Evolutionary conservation across 2,329 filamentous ascomycete species (phyloP).

Genomic region (Cladosporium colombiae): DNA sequence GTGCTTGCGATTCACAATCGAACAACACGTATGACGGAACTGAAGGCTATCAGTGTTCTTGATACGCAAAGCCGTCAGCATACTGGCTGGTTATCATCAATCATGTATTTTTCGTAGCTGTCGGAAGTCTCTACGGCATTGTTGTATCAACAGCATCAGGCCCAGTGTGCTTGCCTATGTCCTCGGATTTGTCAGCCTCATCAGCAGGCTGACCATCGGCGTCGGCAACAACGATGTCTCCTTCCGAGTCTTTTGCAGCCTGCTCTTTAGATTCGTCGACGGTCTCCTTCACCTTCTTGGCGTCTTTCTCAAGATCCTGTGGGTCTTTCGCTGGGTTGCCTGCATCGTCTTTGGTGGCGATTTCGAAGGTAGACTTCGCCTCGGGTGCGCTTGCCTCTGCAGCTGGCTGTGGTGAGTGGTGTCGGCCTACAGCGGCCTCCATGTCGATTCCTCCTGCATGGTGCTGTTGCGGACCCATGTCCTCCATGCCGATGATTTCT

Average conservation of each 20-base stretch:
- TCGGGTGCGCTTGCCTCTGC: slow-evolving; percentile 10
- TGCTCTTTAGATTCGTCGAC: not conserved
- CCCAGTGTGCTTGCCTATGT: not conserved
- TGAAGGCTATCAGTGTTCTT: not conserved
- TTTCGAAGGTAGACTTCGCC: slow-evolving; percentile 22
- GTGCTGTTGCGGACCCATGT: slow-evolving; percentile 73
- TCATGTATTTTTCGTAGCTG: slow-evolving; percentile 10
- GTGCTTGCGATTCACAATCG: too few relatives aligned
- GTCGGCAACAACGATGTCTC: slow-evolving; percentile 35
- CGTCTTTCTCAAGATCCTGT: slow-evolving; percentile 25
- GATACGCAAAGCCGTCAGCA: not conserved
- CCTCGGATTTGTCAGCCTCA: slow-evolving; percentile 1
- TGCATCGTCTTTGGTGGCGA: slow-evolving; percentile 23
- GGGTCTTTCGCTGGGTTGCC: slow-evolving; percentile 26
- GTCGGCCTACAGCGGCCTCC: slow-evolving; percentile 43
- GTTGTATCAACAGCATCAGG: slow-evolving; percentile 18
- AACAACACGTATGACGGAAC: not conserved
- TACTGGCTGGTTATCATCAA: not conserved
- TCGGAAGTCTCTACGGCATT: not conserved
- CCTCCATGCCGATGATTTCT: slow-evolving; percentile 78
- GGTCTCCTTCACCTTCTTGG: slow-evolving; percentile 18
- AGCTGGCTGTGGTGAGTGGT: slow-evolving; percentile 30
- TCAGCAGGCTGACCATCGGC: slow-evolving; percentile 5
- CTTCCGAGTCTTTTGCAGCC: slow-evolving; percentile 31
- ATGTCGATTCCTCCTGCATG: slow-evolving; percentile 39